A percentile compares a stretch with the other conserved stretches of the same genome.
These are phyloP conservation scores for Clathrospora elynae DNA, from an alignment of 2,329 filamentous ascomycete species.

Conservation along the genomic window DNA sequence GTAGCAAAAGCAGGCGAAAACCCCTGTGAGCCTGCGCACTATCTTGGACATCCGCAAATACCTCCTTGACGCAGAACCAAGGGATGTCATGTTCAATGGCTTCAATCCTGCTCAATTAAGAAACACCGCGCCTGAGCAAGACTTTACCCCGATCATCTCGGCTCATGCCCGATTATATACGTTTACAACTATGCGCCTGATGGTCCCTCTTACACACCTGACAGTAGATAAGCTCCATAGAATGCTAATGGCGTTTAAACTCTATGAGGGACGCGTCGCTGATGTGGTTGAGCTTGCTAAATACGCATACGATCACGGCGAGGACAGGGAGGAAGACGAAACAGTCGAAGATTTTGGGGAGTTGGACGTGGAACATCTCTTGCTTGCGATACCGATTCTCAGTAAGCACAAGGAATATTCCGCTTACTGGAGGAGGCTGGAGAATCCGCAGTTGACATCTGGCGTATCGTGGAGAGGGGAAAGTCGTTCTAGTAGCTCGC, in stretches of 20 bases:
- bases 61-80: neutral
- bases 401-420: slow-evolving; percentile 24
- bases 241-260: slow-evolving; percentile 30
- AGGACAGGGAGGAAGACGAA: slow-evolving; percentile 14
- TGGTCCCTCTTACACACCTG: slow-evolving; percentile 29
- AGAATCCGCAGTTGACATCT: slow-evolving; percentile 32
- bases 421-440: slow-evolving; percentile 31
- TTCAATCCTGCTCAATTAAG: slow-evolving; percentile 3
- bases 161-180: slow-evolving; percentile 40
- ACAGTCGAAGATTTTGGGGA: slow-evolving; percentile 27
- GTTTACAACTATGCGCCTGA: slow-evolving; percentile 31
- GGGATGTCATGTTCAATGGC: neutral
- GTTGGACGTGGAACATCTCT: slow-evolving; percentile 30
- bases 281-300: slow-evolving; percentile 33
- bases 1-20: neutral
- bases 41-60: slow-evolving; percentile 5
- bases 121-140: slow-evolving; percentile 13
- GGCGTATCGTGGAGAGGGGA: slow-evolving; percentile 3
- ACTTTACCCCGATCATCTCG: slow-evolving; percentile 32
- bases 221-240: slow-evolving; percentile 37
- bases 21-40: neutral
- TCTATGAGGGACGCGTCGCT: slow-evolving; percentile 25
- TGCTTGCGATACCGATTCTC: slow-evolving; percentile 25
- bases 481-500: neutral
- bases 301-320: slow-evolving; percentile 30